Conservation (phyloP, 202 grass and related monocot genomes). For the Saccharum hybrid region DNA sequence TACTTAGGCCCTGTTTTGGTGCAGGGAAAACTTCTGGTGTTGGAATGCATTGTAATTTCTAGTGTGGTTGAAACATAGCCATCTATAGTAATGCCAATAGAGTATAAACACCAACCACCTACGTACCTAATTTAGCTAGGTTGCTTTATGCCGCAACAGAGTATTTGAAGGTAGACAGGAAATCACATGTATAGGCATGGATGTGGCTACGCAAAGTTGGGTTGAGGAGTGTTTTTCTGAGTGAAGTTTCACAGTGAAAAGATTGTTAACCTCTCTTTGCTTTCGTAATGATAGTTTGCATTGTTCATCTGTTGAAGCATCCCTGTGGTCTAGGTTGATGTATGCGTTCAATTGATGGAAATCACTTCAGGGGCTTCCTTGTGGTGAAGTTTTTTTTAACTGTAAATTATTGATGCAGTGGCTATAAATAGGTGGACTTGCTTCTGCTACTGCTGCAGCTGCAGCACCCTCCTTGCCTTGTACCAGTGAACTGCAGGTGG, state of each 20-base stretch:
- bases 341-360: constrained; percentile 1
- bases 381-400: background rate
- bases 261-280: background rate
- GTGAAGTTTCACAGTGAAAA: background rate
- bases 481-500: too few species aligned
- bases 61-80: background rate
- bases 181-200: background rate
- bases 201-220: background rate
- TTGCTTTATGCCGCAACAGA: background rate
- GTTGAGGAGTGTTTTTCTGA: background rate
- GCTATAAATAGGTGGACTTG: background rate
- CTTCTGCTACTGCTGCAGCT: background rate
- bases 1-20: background rate
- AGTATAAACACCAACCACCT: background rate
- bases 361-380: background rate
- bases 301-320: background rate
- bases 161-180: background rate
- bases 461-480: too few species aligned
- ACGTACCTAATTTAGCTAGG: background rate
- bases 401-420: background rate
- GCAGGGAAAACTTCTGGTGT: background rate
- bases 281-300: background rate
- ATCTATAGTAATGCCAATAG: background rate
- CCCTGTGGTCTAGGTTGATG: background rate
- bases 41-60: background rate